Base-by-base conservation (phyloP, 257 asterid species). In the Agastache rugosa region DNA sequence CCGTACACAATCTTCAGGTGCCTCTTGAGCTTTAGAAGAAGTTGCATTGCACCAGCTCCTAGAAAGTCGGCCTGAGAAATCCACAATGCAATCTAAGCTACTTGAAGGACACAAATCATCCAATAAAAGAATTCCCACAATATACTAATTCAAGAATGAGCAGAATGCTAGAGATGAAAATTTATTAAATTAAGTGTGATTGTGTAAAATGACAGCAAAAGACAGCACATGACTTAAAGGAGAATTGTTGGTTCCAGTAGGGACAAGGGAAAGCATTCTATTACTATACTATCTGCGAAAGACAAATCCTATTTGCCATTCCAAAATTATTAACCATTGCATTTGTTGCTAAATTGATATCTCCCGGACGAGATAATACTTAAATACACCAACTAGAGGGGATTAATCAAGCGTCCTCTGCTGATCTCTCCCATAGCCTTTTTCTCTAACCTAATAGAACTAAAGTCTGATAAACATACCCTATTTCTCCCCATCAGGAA, bases 11-110 rank as follows among this genome's bases (percentile, higher is more conserved):
- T 89, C 85, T 92, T 95, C 71, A 95, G 90, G 85, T 95, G 92
- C 84, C 99, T 88, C 87, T 95, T 95, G 69, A 95, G 89, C 85
- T 83, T 92, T 84, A 95, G 86, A 73, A 95, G 97, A 78, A 95
- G 88, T 77, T 90, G 97, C 77, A 95, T 35, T 37, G 98, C 98
- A 79, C 94, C 91, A 69, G 96, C 98, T 59, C 88, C 97, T 35
- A 92, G 84, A 82, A 90, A 92, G 72, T 86, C 93, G 8, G 78
- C 90, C 99, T 95, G 96, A 56, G 75, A 69, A 75, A 75, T 35
- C 58, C 81, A 78, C 62, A 19, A 35, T 54, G 45, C 35, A 34
- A 61, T 22, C 44, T 61, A 63, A 71, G 79, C 47, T 47, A 68
- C 54, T 71, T 72, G 29, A 65, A 20, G 53, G 61, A 17, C 8